Base-by-base conservation (phyloP, 768 basidiomycete genomes). In the Lactifluus piperatus region DNA sequence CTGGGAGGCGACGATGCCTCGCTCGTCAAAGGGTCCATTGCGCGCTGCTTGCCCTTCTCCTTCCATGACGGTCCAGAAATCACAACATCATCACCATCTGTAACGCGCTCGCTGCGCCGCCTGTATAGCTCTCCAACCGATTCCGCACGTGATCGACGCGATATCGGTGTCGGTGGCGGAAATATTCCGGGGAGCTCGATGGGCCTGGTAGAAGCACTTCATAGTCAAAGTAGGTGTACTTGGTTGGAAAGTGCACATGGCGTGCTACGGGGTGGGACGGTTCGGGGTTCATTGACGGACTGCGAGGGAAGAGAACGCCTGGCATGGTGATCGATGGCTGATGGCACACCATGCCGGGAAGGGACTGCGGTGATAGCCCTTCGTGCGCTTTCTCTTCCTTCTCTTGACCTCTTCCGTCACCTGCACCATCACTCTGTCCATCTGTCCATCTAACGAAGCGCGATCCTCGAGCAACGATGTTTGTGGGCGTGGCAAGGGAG, bases 221-320 rank as follows among this genome's bases (percentile, higher is more conserved):
- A n/a, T 44, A 55, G n/a, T 57, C 54, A 13, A 63, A 24, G 26
- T 60, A 56, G 10, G 52, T 54, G 10, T 45, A n/a, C n/a, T n/a
- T 24, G 14, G 43, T 30, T 13, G 72, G 68, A 56, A 79, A 80
- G 26, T 71, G 75, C 20, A 80, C 76, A 58, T 71, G 78, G 37
- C 71, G 72, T 51, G 60, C 69, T 26, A 67, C 66, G 37, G 37
- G 37, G 16, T 44, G 22, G 29, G 37, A 10, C 20, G 82, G 81
- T 32, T 82, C 72, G 11, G 82, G 73, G n/a, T 24, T 43, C 59
- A 56, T 51, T 24, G 87, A 87, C 0, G 81, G 77, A 0, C 89
- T 88, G 10, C 86, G 82, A 5, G 87, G 81, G 67, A 83, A 88
- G 11, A 91, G 79, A 1, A 88, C 80, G 10, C 88, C n/a, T n/a